These are phyloP conservation scores for Phylloporus rhodoxanthus DNA, from an alignment of 768 basidiomycete genomes.

Conservation along the genomic window DNA sequence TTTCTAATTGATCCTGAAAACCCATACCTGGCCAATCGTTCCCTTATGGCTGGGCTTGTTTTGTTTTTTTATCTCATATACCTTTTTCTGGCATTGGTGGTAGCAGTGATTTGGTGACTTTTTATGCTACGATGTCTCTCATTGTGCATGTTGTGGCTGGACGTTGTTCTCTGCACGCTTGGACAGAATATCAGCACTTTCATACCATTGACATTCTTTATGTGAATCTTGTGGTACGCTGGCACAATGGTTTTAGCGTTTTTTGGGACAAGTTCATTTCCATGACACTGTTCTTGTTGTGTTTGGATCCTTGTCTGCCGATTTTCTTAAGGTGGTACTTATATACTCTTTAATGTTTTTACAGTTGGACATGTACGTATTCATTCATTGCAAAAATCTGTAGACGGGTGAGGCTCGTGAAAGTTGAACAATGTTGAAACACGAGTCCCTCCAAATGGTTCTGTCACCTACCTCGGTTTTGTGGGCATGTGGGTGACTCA, in stretches of 20 bases:
- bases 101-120: constrained; percentile 6
- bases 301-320: background rate
- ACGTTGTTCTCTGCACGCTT: constrained; percentile 19
- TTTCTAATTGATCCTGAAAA: constrained; percentile 30
- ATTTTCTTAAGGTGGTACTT: background rate
- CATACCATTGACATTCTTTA: background rate
- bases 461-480: no score
- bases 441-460: no score
- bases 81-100: constrained; percentile 8
- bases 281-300: background rate
- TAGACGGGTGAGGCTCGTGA: no score
- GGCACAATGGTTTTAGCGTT: background rate
- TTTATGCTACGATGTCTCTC: constrained; percentile 14
- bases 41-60: background rate
- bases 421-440: no score
- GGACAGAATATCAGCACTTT: constrained; percentile 4
- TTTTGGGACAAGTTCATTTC: background rate
- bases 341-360: background rate
- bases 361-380: background rate
- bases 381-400: no score
- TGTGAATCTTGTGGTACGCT: background rate
- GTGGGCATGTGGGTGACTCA: no score
- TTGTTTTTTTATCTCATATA: constrained; percentile 11
- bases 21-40: background rate
- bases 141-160: constrained; percentile 11